Evolutionary conservation across 305 asterid species (phyloP).

Genomic region (Fraxinus floribunda): DNA sequence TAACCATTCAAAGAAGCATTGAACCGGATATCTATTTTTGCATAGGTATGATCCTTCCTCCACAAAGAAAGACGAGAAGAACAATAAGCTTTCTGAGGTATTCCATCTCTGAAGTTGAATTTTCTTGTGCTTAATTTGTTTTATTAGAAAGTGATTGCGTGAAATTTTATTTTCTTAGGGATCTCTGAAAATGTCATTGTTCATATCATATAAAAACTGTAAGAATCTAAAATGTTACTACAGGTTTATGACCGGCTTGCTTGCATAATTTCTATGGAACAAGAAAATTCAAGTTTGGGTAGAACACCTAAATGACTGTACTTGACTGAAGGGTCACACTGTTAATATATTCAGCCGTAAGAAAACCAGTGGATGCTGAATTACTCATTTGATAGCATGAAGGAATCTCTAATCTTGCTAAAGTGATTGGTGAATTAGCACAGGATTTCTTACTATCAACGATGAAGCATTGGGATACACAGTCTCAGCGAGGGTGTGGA

Average conservation of each 20-base stretch:
- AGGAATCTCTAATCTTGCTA: background rate
- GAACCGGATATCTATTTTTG: conserved; percentile 6
- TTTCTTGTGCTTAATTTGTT: background rate
- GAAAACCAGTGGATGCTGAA: background rate
- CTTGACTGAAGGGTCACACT: background rate
- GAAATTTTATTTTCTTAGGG: background rate
- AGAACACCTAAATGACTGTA: conserved; percentile 25
- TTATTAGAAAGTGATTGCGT: background rate
- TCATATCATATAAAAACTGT: background rate
- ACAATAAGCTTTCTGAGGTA: conserved; percentile 59
- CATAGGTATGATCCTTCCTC: conserved; percentile 73
- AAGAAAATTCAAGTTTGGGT: conserved; percentile 64
- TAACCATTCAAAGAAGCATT: background rate
- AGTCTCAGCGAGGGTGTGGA: background rate
- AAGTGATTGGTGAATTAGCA: background rate
- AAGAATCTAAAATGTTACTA: conserved; percentile 3
- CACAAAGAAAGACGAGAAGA: conserved; percentile 29
- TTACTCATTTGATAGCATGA: background rate
- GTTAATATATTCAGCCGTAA: background rate
- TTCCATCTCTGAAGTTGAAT: conserved; percentile 5
- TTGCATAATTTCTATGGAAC: conserved; percentile 72
- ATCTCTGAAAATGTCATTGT: background rate
- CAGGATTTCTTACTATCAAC: background rate
- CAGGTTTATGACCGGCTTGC: conserved; percentile 73
- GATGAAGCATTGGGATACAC: background rate